Evolutionary conservation across 148 eudicot species (phyloP), one percentile per base, ranked within the genome.

Genomic region (Salicornia ramosissima): DNA sequence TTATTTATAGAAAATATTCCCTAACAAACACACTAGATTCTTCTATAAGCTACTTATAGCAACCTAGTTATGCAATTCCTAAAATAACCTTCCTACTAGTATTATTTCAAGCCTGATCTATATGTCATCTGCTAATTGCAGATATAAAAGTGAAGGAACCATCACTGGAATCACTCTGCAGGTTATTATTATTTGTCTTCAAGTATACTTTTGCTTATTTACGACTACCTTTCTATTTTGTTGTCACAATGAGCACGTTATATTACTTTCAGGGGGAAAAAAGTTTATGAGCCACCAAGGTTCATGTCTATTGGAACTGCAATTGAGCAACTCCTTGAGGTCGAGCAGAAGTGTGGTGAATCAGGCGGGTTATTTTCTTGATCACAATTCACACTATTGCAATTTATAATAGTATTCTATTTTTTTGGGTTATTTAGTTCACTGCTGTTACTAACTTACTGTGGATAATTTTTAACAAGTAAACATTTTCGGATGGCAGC

Each of bases 61-160:
- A n/a, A n/a, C n/a, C n/a, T n/a, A n/a, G n/a, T n/a, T n/a, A n/a
- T n/a, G n/a, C n/a, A n/a, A n/a, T n/a, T n/a, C n/a, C n/a, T n/a
- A n/a, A n/a, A n/a, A n/a, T n/a, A n/a, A n/a, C n/a, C n/a, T n/a
- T n/a, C n/a, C n/a, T n/a, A n/a, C n/a, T n/a, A n/a, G n/a, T n/a
- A n/a, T n/a, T n/a, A n/a, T 14, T 26, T 58, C 42, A 59, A 15
- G 21, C 11, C 46, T 70, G 62, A 34, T 16, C 9, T 31, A 45
- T 50, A 29, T 62, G 22, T 30, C 40, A 53, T 45, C 28, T 56
- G 49, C 71, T 53, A 7, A 57, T 31, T 80, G 72, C 88, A 94
- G 98, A 94, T 87, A 94, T 94, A 80, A 82, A 86, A 39, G 98
- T 94, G 75, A 94, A 90, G 80, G 98, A 94, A 70, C 98, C 97